Conservation (phyloP, 2,329 filamentous ascomycete species). For the Fusarium praegraminearum region DNA sequence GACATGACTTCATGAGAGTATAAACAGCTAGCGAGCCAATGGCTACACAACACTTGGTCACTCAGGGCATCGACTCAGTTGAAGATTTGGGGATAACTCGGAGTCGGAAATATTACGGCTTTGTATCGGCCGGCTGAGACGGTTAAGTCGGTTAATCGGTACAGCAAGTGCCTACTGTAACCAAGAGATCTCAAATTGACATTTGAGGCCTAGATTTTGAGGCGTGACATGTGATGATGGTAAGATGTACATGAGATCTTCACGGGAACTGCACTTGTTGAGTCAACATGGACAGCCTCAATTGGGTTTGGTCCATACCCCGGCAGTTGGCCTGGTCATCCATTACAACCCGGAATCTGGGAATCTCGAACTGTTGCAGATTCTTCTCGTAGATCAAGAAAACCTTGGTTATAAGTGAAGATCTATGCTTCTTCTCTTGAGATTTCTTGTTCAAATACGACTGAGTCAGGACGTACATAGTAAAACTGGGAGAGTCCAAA, state of each 20-base stretch:
- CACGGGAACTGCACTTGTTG: background rate
- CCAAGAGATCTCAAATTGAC: background rate
- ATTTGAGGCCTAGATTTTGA: background rate
- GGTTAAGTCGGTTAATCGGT: slow-evolving; percentile 7
- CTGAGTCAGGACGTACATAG: background rate
- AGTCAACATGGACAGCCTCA: background rate
- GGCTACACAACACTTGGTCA: background rate
- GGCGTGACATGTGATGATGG: background rate
- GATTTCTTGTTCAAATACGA: background rate
- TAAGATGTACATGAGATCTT: background rate
- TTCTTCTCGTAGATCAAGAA: background rate
- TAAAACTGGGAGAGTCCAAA: slow-evolving; percentile 3
- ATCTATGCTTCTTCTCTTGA: background rate
- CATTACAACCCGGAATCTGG: background rate
- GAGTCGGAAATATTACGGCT: background rate
- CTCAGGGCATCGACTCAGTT: background rate
- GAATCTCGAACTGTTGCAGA: background rate
- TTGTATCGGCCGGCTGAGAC: background rate
- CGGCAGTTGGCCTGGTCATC: background rate
- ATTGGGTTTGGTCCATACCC: background rate
- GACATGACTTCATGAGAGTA: slow-evolving; percentile 20
- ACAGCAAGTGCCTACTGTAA: background rate
- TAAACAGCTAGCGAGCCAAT: background rate
- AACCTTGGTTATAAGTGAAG: slow-evolving; percentile 2
- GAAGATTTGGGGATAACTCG: background rate